Percentiles rank a stretch among this genome's conserved stretches.
Evolutionary conservation across 345 rosid genomes (phyloP).

Genomic region (Syzygium grande): DNA sequence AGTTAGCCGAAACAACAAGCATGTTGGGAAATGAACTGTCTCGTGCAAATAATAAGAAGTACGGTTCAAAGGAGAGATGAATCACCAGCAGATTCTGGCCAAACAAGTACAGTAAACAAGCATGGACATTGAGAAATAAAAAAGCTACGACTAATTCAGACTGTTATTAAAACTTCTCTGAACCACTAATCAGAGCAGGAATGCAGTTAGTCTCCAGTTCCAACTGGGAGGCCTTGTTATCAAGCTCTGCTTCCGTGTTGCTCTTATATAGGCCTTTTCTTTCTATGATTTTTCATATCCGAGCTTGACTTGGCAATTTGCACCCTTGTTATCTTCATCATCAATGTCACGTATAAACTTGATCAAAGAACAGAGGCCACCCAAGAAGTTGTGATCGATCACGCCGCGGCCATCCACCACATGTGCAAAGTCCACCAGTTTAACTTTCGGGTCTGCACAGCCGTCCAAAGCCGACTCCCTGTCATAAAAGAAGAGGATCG

Average conservation of each 20-base stretch:
- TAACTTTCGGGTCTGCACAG: slow-evolving; percentile 31
- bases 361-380: slow-evolving; percentile 87
- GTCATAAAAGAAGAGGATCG: slow-evolving; percentile 66
- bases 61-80: not conserved
- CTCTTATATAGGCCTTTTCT: not conserved
- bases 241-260: not conserved
- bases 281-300: not conserved
- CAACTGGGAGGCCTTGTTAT: not conserved
- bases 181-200: not conserved
- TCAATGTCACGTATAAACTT: slow-evolving; percentile 66
- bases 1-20: not conserved
- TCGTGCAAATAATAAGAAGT: not conserved
- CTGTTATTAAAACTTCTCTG: not conserved
- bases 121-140: not conserved
- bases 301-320: not conserved
- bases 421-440: slow-evolving; percentile 95
- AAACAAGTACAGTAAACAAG: not conserved
- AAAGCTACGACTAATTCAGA: not conserved
- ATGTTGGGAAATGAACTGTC: not conserved
- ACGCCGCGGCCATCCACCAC: slow-evolving; percentile 72
- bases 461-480: slow-evolving; percentile 37
- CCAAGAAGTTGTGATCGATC: slow-evolving; percentile 93
- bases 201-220: not conserved
- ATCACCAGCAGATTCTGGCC: not conserved
- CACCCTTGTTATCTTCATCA: slow-evolving; percentile 1